These are phyloP conservation scores for Schwanniomyces occidentalis DNA, from an alignment of 805 yeast genomes.

Conservation along the genomic window DNA sequence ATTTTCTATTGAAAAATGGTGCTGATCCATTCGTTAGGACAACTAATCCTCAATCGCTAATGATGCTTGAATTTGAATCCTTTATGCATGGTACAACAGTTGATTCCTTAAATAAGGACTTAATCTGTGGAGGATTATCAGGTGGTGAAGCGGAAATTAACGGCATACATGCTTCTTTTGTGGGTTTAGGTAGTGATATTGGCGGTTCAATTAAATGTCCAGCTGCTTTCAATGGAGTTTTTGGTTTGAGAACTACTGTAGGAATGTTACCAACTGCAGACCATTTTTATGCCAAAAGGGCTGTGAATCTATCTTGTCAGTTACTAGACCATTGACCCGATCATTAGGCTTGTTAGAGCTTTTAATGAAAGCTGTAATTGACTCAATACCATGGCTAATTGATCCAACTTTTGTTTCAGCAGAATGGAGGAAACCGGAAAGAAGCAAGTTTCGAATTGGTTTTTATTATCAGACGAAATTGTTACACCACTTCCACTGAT, in stretches of 20 bases:
- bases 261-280: slow-evolving; percentile 16
- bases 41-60: slow-evolving; percentile 23
- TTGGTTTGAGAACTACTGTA: slow-evolving; percentile 21
- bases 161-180: slow-evolving; percentile 18
- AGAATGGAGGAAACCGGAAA: background rate
- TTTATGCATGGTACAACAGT: slow-evolving; percentile 19
- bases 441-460: slow-evolving; percentile 39
- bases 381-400: slow-evolving; percentile 42
- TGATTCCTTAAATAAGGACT: slow-evolving; percentile 18
- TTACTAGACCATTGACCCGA: slow-evolving; percentile 39
- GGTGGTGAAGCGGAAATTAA: slow-evolving; percentile 27
- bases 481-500: slow-evolving; percentile 59
- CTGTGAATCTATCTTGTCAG: slow-evolving; percentile 21
- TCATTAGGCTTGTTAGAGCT: slow-evolving; percentile 35
- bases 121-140: slow-evolving; percentile 24
- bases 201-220: slow-evolving; percentile 27
- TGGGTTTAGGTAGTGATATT: slow-evolving; percentile 27
- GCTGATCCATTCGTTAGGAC: slow-evolving; percentile 22
- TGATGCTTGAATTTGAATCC: slow-evolving; percentile 22
- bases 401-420: slow-evolving; percentile 40
- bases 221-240: slow-evolving; percentile 20
- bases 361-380: slow-evolving; percentile 38
- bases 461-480: slow-evolving; percentile 41
- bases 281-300: slow-evolving; percentile 23
- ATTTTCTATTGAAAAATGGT: slow-evolving; percentile 14